Conservation (phyloP, 1,284 basidiomycete species). For the Wolfiporia cocos region DNA sequence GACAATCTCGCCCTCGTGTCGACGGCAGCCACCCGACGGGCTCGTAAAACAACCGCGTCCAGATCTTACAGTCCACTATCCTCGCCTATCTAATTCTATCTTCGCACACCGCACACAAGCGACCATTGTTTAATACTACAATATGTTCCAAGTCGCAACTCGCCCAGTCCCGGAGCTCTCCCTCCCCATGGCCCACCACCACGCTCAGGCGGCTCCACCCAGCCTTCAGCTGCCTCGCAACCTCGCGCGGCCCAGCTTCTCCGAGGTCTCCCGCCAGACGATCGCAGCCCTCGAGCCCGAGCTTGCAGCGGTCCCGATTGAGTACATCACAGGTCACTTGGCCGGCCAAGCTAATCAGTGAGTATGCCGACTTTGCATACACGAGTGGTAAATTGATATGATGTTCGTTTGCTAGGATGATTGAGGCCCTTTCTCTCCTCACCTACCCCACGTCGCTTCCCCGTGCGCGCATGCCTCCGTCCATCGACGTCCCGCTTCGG, state of each 20-base stretch:
- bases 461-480: conserved; percentile 21
- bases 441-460: conserved; percentile 23
- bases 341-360: conserved; percentile 29
- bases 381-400: neutral
- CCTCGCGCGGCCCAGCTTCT: conserved; percentile 27
- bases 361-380: conserved; percentile 13
- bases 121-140: conserved; percentile 12
- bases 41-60: conserved; percentile 7
- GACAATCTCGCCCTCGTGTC: conserved; percentile 3
- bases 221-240: conserved; percentile 33
- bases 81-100: conserved; percentile 4
- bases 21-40: neutral
- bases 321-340: conserved; percentile 33
- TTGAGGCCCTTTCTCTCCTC: conserved; percentile 20
- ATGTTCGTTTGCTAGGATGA: conserved; percentile 16
- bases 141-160: conserved; percentile 28
- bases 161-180: conserved; percentile 22
- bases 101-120: conserved; percentile 1
- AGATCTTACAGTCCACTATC: conserved; percentile 12
- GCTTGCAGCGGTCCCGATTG: conserved; percentile 28
- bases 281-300: conserved; percentile 29
- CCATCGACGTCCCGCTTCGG: conserved; percentile 23
- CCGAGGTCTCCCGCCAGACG: conserved; percentile 25
- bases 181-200: conserved; percentile 19
- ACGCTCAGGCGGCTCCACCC: conserved; percentile 12